Conservation (phyloP, 192 early-diverging fungal species). For the Funneliformis mosseae region DNA sequence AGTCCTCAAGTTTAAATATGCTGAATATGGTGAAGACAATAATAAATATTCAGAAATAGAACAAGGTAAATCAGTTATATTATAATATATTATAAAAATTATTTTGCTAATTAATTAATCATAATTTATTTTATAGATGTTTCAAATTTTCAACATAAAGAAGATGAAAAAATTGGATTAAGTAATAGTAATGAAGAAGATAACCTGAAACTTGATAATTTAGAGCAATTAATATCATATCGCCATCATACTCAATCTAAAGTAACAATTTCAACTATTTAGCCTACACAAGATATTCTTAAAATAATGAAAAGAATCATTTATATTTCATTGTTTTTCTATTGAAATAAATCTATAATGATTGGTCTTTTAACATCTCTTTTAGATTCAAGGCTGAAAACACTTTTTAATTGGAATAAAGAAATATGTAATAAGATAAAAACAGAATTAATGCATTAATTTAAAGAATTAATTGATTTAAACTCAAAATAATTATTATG, state of each 20-base stretch:
- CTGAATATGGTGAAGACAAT: too few relatives aligned
- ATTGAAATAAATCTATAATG: background rate
- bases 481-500: too few relatives aligned
- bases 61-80: too few relatives aligned
- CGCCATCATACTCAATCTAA: too few relatives aligned
- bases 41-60: background rate
- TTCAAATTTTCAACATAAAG: background rate
- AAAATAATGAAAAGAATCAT: background rate
- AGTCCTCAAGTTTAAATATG: background rate
- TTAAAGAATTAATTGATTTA: background rate
- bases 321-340: background rate
- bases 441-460: background rate
- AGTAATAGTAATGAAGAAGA: background rate
- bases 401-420: background rate
- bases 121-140: background rate
- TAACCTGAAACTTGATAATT: background rate
- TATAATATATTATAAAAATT: too few relatives aligned
- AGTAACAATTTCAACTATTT: too few relatives aligned
- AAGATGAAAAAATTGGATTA: background rate
- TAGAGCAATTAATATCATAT: too few relatives aligned
- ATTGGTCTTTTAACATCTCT: background rate
- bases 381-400: conserved; percentile 16
- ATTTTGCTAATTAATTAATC: too few relatives aligned
- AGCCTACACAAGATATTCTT: background rate
- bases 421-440: background rate